A percentile compares a stretch with the other conserved stretches of the same genome.
phyloP scores from a whole-genome alignment of 1,139 yeast species.

The Scheffersomyces illinoinensis region DNA sequence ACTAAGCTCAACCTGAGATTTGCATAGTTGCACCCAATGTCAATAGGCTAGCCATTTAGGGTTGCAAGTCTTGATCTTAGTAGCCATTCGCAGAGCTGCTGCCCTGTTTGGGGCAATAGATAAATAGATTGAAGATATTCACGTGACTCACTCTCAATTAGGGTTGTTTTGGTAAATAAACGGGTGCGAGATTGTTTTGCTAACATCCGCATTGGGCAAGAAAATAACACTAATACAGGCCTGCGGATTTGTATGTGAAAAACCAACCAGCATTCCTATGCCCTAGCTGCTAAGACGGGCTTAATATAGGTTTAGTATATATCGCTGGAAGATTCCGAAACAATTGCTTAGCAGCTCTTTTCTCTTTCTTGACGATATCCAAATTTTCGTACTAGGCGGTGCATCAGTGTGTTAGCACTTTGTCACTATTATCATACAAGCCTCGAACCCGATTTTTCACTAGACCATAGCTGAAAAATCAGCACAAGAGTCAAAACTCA shows the following conservation, averaged over 20 bases:
- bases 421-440: not conserved
- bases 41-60: not conserved
- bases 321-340: not conserved
- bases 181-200: constrained; percentile 6
- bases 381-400: not conserved
- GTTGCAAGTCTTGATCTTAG: not conserved
- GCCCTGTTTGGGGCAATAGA: not conserved
- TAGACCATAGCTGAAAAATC: not conserved
- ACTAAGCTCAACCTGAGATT: not conserved
- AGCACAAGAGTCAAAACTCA: not conserved
- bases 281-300: not conserved
- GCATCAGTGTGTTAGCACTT: not conserved
- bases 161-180: constrained; percentile 11
- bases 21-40: not conserved
- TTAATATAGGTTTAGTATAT: not conserved
- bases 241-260: not conserved
- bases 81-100: not conserved
- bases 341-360: not conserved
- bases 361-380: not conserved
- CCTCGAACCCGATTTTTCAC: not conserved
- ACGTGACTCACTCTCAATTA: constrained; percentile 9
- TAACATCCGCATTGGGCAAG: constrained; percentile 12
- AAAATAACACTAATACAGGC: constrained; percentile 5
- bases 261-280: not conserved
- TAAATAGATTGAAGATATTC: constrained; percentile 4